These are phyloP conservation scores for Brettanomyces naardenensis DNA, from an alignment of 805 yeast genomes.

Conservation along the genomic window DNA sequence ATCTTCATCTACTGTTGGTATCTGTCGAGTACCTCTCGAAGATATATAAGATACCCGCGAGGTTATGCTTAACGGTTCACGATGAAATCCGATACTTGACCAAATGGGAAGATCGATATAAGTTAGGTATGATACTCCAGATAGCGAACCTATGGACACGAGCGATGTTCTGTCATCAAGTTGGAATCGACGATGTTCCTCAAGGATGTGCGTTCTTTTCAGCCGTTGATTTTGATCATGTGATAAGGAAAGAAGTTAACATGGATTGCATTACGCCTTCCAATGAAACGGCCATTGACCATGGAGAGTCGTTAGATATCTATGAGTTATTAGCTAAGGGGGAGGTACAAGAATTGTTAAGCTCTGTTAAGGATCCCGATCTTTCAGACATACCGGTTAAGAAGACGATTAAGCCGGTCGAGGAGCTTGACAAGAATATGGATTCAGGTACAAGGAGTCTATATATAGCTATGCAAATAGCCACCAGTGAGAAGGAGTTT, in stretches of 20 bases:
- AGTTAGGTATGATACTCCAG: conserved; percentile 78
- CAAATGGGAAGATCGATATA: conserved; percentile 63
- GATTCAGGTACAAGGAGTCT: conserved; percentile 16
- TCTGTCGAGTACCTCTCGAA: conserved; percentile 79
- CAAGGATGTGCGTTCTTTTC: conserved; percentile 95
- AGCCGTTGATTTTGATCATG: conserved; percentile 83
- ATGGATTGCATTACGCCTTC: conserved; percentile 90
- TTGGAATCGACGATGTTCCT: conserved; percentile 85
- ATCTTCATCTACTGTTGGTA: conserved; percentile 73
- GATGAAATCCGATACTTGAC: conserved; percentile 87
- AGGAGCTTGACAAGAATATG: conserved; percentile 19
- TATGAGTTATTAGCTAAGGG: conserved; percentile 35
- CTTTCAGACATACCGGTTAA: conserved; percentile 9
- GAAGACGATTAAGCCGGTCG: conserved; percentile 15
- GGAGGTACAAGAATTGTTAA: conserved; percentile 23
- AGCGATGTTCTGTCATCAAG: conserved; percentile 87
- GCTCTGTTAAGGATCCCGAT: conserved; percentile 9
- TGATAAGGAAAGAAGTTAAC: conserved; percentile 87
- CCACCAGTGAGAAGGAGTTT: conserved; percentile 22
- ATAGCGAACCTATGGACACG: conserved; percentile 93
- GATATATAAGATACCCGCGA: conserved; percentile 58
- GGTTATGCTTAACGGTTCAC: conserved; percentile 84
- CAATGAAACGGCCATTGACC: conserved; percentile 57
- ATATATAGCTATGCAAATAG: conserved; percentile 25
- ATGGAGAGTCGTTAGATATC: conserved; percentile 75